These are phyloP conservation scores for Daldinia bambusicola DNA, from an alignment of 495 filamentous ascomycete species.

Conservation along the genomic window DNA sequence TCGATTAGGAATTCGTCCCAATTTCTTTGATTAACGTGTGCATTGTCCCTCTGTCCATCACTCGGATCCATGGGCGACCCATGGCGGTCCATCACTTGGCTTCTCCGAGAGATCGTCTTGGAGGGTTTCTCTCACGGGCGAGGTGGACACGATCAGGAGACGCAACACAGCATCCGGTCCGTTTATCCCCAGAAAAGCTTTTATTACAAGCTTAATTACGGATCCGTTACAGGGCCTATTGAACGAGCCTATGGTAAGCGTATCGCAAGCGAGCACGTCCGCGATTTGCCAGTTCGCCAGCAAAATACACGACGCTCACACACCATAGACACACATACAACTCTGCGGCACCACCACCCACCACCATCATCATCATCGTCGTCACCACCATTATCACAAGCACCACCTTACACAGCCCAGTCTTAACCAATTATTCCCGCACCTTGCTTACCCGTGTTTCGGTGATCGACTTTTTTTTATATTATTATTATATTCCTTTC, in stretches of 20 bases:
- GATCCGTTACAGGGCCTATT: not conserved
- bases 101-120: slow-evolving; percentile 40
- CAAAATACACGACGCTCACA: not conserved
- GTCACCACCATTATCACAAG: no score
- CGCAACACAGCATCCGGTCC: slow-evolving; percentile 38
- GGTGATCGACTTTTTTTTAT: slow-evolving; percentile 33
- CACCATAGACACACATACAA: not conserved
- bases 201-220: not conserved
- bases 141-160: slow-evolving; percentile 41
- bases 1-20: slow-evolving; percentile 35
- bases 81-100: slow-evolving; percentile 5
- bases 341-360: no score
- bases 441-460: slow-evolving; percentile 21
- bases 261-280: slow-evolving; percentile 32
- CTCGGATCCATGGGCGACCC: not conserved
- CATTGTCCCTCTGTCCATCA: slow-evolving; percentile 29
- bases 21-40: slow-evolving; percentile 41
- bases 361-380: no score
- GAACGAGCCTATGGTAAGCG: not conserved
- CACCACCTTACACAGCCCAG: not conserved
- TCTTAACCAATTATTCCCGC: slow-evolving; percentile 34
- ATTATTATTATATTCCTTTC: not conserved
- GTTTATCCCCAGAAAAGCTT: slow-evolving; percentile 38
- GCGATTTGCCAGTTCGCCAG: slow-evolving; percentile 30
- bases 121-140: slow-evolving; percentile 32